Conservation (phyloP, 768 basidiomycete genomes). For the Kwoniella pini region DNA sequence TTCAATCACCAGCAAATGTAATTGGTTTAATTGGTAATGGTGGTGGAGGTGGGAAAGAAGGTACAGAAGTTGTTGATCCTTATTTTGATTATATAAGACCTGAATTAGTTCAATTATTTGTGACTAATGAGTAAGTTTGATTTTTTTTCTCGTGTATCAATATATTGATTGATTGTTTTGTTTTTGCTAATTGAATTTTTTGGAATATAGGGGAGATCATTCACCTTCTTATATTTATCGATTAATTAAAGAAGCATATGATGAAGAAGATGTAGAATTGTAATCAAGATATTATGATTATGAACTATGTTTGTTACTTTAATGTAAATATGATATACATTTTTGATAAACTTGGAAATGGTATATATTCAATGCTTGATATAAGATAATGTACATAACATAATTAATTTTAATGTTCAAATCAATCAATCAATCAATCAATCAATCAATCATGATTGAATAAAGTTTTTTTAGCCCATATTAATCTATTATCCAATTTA, state of each 20-base stretch:
- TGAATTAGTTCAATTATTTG: slow-evolving; percentile 87
- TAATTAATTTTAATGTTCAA: no score
- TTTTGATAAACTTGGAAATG: not conserved
- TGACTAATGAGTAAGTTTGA: slow-evolving; percentile 87
- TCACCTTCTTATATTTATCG: slow-evolving; percentile 85
- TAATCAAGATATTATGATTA: slow-evolving; percentile 2
- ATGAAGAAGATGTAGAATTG: slow-evolving; percentile 87
- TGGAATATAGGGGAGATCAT: slow-evolving; percentile 75
- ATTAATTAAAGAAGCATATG: slow-evolving; percentile 89
- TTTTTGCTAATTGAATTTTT: not conserved
- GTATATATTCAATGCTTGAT: slow-evolving; percentile 1
- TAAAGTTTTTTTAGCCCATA: slow-evolving; percentile 24
- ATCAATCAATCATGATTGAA: not conserved
- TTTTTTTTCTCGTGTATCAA: not conserved
- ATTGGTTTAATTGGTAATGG: slow-evolving; percentile 63
- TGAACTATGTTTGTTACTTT: no score
- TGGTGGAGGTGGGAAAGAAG: slow-evolving; percentile 70
- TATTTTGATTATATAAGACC: slow-evolving; percentile 94
- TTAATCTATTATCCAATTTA: slow-evolving; percentile 41
- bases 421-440: no score
- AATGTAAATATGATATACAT: not conserved
- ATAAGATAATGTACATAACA: no score
- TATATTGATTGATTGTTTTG: no score
- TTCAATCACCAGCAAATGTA: slow-evolving; percentile 48
- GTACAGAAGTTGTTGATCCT: slow-evolving; percentile 91